Base-by-base conservation (phyloP, 495 filamentous ascomycete genomes). In the Penicillium pancosmium region DNA sequence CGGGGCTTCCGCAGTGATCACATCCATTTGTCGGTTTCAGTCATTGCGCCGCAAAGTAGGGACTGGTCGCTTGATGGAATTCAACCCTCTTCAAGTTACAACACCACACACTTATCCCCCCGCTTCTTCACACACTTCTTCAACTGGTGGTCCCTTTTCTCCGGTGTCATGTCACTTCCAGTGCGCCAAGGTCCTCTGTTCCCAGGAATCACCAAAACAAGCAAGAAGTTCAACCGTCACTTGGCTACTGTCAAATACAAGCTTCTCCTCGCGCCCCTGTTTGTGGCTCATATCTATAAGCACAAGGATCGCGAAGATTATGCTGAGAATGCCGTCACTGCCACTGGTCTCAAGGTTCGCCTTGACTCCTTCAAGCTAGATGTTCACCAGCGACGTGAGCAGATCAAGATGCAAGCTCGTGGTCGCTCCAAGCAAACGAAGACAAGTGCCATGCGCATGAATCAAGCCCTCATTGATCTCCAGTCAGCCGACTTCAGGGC, bases 61-160 rank as follows among this genome's bases (percentile, higher is more conserved):
- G 66, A 79, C 36, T 97, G 93, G 93, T 80, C 83, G 16, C 82
- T 88, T 10, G 82, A 89, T 3, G 89, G 87, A 68, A 68, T 83
- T 9, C 84, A 87, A 56, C 82, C 89, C 11, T 93, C 92, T 10
- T 82, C 82, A 53, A 97, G 92, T 71, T 98, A 98, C 75, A 98
- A 98, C 62, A 88, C 93, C 0, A 89, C 96, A 5, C 95, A 98
- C 70, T 80, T 98, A 47, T 92, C 87, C 10, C 94, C 94, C 7
- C 86, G 92, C 7, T 96, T 98, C 80, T 98, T 98, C 70, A 96
- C 92, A 2, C 94, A 98, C 66, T 98, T 98, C 78, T 98, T 93
- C 75, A 87, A 88, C 63, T 98, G 94, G 94, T 98, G 92, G 93
- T 90, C 89, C 11, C 84, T 98, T 59, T 98, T 98, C 74, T 91